Evolutionary conservation across 202 grass and related monocot species (phyloP).

Genomic region (Carex arenaria): DNA sequence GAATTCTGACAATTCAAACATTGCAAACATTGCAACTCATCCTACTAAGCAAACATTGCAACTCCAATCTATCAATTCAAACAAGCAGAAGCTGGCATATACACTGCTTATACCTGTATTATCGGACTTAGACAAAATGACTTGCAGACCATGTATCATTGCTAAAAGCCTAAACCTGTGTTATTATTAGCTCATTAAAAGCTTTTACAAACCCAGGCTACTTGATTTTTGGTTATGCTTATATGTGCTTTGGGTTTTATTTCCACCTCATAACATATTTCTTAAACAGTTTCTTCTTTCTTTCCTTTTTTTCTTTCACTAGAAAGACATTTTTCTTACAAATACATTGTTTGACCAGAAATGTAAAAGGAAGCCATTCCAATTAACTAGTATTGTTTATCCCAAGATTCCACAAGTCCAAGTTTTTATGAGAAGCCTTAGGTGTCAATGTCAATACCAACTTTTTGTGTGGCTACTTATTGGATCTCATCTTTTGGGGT

Average conservation of each 20-base stretch:
- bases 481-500: not conserved
- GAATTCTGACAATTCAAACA: not conserved
- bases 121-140: not conserved
- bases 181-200: not conserved
- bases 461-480: not conserved
- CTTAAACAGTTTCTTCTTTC: not conserved
- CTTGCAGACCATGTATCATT: not conserved
- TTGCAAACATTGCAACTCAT: too few relatives aligned
- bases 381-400: not conserved
- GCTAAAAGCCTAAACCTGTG: not conserved
- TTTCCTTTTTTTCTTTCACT: not conserved
- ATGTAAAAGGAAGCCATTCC: not conserved
- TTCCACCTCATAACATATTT: not conserved
- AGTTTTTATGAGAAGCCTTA: not conserved
- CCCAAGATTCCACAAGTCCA: not conserved
- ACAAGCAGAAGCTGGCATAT: not conserved
- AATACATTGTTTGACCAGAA: not conserved
- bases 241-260: not conserved
- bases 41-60: not conserved
- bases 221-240: not conserved
- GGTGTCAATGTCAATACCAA: not conserved
- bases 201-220: not conserved
- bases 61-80: not conserved
- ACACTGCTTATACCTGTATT: not conserved
- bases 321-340: not conserved